A percentile compares a stretch with the other conserved stretches of the same genome.
Evolutionary conservation across 1,284 basidiomycete species (phyloP).

Genomic region (Cryptococcus sp.): DNA sequence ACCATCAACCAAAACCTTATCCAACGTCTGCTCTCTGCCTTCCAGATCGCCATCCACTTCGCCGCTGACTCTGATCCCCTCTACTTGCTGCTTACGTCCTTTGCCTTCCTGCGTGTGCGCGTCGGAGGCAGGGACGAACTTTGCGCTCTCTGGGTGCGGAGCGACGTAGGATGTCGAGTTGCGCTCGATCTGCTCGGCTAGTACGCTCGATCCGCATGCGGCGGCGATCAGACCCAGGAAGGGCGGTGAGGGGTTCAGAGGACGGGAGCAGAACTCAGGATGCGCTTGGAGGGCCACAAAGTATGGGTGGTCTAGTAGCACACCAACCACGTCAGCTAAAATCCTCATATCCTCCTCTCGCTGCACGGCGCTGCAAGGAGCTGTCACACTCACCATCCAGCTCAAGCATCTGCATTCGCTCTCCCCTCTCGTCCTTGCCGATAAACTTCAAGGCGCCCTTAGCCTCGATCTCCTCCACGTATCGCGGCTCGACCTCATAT

Average conservation of each 20-base stretch:
- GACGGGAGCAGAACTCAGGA: conserved; percentile 98
- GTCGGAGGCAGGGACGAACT: conserved; percentile 50
- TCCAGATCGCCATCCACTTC: conserved; percentile 25
- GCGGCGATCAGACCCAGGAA: conserved; percentile 97
- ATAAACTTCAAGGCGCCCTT: conserved; percentile 76
- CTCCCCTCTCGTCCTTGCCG: conserved; percentile 92
- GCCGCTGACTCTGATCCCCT: conserved; percentile 41
- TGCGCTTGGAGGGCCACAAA: conserved; percentile 96
- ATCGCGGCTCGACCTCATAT: conserved; percentile 94
- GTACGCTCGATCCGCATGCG: conserved; percentile 64
- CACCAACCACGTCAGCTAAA: conserved; percentile 2
- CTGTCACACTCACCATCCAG: conserved; percentile 64
- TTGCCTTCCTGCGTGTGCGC: conserved; percentile 47
- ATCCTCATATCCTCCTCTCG: neutral
- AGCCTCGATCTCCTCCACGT: conserved; percentile 71
- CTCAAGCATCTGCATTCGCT: conserved; percentile 97
- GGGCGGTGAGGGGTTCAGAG: conserved; percentile 93
- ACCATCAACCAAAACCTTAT: conserved; percentile 22
- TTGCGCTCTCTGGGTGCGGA: conserved; percentile 57
- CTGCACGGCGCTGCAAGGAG: neutral
- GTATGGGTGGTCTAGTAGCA: conserved; percentile 80
- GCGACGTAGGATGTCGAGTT: conserved; percentile 62
- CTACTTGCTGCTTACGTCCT: conserved; percentile 42
- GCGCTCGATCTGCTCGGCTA: conserved; percentile 72
- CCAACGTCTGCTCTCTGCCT: conserved; percentile 22